Conservation (phyloP, 352 stramenopile genomes). For the Pilasporangium apinafurcum region DNA sequence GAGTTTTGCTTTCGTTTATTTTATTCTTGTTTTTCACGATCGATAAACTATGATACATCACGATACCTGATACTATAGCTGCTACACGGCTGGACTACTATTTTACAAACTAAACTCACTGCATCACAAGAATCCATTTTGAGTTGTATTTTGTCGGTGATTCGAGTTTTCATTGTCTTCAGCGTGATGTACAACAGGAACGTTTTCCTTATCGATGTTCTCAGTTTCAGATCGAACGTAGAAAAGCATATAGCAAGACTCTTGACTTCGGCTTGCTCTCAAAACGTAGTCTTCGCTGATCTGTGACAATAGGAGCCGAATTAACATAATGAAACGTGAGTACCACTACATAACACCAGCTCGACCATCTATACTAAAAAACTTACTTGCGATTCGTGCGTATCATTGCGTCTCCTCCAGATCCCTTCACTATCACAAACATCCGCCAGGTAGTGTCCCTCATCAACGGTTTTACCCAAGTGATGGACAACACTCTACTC, state of each 20-base stretch:
- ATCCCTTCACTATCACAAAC: constrained; percentile 38
- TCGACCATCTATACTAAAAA: too few relatives aligned
- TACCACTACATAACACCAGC: too few relatives aligned
- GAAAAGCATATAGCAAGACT: constrained; percentile 88
- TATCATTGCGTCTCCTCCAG: constrained; percentile 82
- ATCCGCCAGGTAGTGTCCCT: constrained; percentile 83
- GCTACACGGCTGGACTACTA: too few relatives aligned
- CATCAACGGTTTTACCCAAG: constrained; percentile 66
- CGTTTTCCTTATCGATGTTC: constrained; percentile 59
- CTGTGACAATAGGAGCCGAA: constrained; percentile 17
- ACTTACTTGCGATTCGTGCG: constrained; percentile 66
- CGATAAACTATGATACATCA: too few relatives aligned
- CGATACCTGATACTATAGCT: too few relatives aligned
- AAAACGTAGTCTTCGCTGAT: constrained; percentile 76
- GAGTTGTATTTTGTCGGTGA: too few relatives aligned
- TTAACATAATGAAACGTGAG: constrained; percentile 1
- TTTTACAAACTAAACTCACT: too few relatives aligned
- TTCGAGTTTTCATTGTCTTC: too few relatives aligned
- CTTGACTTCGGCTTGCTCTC: constrained; percentile 62
- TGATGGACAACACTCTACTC: constrained; percentile 79
- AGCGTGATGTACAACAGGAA: constrained; percentile 8
- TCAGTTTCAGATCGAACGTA: constrained; percentile 50
- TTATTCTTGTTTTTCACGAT: too few relatives aligned
- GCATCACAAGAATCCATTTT: too few relatives aligned
- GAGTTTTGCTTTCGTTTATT: too few relatives aligned